phyloP scores from a whole-genome alignment of 2,329 filamentous ascomycete species.

The Sordariomycetes sp. region DNA sequence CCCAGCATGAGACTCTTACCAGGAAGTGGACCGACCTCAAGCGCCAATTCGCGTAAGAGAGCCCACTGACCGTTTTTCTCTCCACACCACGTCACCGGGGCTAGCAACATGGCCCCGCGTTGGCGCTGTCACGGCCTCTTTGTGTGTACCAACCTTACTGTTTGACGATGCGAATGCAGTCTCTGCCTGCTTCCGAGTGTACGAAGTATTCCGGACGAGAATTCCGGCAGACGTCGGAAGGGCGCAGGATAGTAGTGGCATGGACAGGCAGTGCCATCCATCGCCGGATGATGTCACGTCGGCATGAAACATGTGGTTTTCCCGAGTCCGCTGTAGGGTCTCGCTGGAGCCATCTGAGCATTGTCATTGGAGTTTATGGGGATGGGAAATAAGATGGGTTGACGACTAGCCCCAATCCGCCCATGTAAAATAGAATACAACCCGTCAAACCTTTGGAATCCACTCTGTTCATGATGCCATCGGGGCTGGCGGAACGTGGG shows the following conservation, averaged over 20 bases:
- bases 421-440: neutral
- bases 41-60: slow-evolving; percentile 38
- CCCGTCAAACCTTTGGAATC: too few species aligned
- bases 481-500: neutral
- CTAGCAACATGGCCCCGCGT: neutral
- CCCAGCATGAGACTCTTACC: slow-evolving; percentile 59
- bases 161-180: neutral
- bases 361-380: neutral
- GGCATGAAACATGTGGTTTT: neutral
- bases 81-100: too few species aligned
- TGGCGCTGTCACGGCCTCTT: neutral
- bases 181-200: neutral
- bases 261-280: neutral
- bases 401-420: neutral
- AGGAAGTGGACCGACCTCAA: slow-evolving; percentile 70
- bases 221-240: neutral
- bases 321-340: neutral
- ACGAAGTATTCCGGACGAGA: neutral
- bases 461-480: neutral
- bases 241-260: neutral
- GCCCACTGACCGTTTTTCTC: neutral
- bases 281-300: neutral
- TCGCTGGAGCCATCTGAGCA: neutral
- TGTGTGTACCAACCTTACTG: neutral
- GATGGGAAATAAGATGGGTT: neutral